Evolutionary conservation across 306 rosid genomes (phyloP).

Genomic region (Carpinus fangiana): DNA sequence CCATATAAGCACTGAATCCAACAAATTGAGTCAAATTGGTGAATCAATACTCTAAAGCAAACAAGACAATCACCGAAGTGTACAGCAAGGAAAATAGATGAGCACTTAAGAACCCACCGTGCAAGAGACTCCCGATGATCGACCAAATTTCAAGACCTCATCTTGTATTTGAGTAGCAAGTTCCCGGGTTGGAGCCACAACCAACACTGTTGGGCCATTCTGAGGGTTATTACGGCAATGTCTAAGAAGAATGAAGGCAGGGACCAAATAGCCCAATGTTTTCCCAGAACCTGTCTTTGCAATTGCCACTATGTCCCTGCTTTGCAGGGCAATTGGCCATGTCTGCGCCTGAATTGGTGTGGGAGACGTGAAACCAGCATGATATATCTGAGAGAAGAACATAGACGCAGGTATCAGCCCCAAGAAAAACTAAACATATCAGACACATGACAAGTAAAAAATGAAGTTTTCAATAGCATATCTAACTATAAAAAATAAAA

Average conservation of each 20-base stretch:
- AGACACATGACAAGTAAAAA: slow-evolving; percentile 21
- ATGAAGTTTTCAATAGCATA: slow-evolving; percentile 26
- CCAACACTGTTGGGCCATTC: slow-evolving; percentile 93
- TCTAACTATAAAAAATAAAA: slow-evolving; percentile 37
- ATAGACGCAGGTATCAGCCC: slow-evolving; percentile 34
- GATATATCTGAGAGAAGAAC: slow-evolving; percentile 64
- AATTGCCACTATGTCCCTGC: slow-evolving; percentile 96
- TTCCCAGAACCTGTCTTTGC: slow-evolving; percentile 99
- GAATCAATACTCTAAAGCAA: slow-evolving; percentile 14
- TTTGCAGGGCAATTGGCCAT: slow-evolving; percentile 96
- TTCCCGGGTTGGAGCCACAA: slow-evolving; percentile 97
- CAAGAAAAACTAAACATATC: slow-evolving; percentile 27
- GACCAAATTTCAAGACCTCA: slow-evolving; percentile 85
- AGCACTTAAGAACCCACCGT: slow-evolving; percentile 61
- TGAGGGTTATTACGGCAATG: slow-evolving; percentile 72
- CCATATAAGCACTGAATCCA: slow-evolving; percentile 91
- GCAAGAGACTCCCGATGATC: slow-evolving; percentile 84
- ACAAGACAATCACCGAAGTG: slow-evolving; percentile 1
- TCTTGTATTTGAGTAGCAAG: slow-evolving; percentile 98
- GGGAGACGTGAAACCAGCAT: slow-evolving; percentile 92
- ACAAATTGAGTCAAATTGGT: slow-evolving; percentile 27
- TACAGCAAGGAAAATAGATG: slow-evolving; percentile 1
- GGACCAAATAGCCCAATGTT: slow-evolving; percentile 91
- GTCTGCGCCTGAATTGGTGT: slow-evolving; percentile 99
- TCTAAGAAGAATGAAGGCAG: slow-evolving; percentile 87